These are phyloP conservation scores for Colletotrichum australisinense DNA, from an alignment of 2,329 filamentous ascomycete species.

Conservation along the genomic window DNA sequence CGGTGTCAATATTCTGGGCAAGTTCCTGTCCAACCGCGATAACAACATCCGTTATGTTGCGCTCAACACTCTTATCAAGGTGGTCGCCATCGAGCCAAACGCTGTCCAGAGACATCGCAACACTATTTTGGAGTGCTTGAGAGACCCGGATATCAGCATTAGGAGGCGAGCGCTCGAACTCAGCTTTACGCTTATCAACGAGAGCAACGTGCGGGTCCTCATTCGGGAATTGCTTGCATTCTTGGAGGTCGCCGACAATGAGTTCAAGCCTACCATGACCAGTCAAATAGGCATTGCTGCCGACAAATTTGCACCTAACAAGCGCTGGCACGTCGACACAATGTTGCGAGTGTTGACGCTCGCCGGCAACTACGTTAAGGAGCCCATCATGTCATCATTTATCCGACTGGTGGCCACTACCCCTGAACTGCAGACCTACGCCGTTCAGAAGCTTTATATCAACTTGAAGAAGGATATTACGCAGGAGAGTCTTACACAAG, in stretches of 20 bases:
- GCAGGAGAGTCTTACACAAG: constrained; percentile 93
- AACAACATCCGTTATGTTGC: constrained; percentile 99
- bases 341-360: constrained; percentile 94
- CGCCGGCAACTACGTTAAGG: constrained; percentile 96
- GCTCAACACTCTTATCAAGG: constrained; percentile 96
- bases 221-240: constrained; percentile 95
- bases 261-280: constrained; percentile 99
- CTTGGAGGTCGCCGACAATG: constrained; percentile 95
- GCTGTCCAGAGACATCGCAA: constrained; percentile 97
- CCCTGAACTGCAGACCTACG: constrained; percentile 94
- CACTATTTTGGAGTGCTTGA: constrained; percentile 94
- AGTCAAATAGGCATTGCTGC: constrained; percentile 97
- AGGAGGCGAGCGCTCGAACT: constrained; percentile 93
- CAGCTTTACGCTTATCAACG: constrained; percentile 98
- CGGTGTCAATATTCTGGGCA: constrained; percentile 97
- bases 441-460: constrained; percentile 92
- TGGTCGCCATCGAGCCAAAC: constrained; percentile 97
- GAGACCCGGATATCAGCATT: constrained; percentile 98
- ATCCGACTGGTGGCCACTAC: constrained; percentile 95
- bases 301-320: constrained; percentile 95
- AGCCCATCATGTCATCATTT: constrained; percentile 97
- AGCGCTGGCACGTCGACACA: constrained; percentile 98
- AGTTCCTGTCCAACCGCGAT: constrained; percentile 97
- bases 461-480: constrained; percentile 96
- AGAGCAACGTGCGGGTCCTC: constrained; percentile 92